These are phyloP conservation scores for Leccinum uliginosum DNA, from an alignment of 768 basidiomycete genomes.

Conservation along the genomic window DNA sequence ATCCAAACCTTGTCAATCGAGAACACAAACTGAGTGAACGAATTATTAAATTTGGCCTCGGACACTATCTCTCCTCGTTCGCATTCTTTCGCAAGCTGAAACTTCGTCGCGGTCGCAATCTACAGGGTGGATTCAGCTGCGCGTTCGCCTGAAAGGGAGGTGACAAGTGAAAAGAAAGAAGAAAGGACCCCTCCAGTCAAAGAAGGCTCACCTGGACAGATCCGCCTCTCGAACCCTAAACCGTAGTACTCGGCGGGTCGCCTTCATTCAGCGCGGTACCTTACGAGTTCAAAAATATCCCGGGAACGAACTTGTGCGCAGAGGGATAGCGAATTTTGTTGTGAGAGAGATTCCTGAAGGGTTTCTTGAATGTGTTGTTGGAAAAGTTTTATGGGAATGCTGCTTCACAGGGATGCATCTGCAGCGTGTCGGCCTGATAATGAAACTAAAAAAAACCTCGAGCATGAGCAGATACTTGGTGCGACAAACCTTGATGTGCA, in stretches of 20 bases:
- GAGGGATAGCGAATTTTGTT: constrained; percentile 11
- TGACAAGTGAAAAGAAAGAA: neutral
- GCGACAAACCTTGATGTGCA: no score
- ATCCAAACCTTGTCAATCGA: neutral
- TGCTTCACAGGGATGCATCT: no score
- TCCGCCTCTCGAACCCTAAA: constrained; percentile 5
- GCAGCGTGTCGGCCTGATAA: no score
- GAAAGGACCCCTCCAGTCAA: neutral
- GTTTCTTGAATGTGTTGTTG: neutral
- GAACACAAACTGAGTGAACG: constrained; percentile 1
- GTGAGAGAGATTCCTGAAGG: constrained; percentile 3
- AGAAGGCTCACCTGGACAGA: neutral
- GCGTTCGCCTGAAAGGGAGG: neutral
- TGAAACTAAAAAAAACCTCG: neutral
- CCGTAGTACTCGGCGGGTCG: neutral
- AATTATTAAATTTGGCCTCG: neutral
- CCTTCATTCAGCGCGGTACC: constrained; percentile 3
- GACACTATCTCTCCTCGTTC: neutral
- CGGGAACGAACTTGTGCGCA: constrained; percentile 9
- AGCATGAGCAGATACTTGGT: neutral
- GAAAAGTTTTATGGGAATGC: neutral
- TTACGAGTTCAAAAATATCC: constrained; percentile 9
- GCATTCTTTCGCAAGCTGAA: constrained; percentile 2
- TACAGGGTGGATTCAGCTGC: neutral
- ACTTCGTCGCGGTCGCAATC: neutral